Conservation (phyloP, 129 eudicot genomes). For the Centrapalus pauciflorus region DNA sequence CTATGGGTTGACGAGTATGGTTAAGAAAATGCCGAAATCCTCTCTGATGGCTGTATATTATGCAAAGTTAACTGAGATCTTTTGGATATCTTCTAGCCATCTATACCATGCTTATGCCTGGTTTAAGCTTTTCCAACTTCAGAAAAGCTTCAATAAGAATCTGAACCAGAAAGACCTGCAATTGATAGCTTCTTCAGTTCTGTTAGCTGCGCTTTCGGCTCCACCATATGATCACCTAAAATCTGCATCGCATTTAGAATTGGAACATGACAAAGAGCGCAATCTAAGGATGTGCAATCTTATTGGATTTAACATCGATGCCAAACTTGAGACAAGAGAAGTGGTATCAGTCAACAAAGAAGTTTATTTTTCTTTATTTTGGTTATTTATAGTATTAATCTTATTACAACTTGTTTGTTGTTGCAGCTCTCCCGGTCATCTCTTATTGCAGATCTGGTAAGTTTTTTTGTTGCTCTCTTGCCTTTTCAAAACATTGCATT, state of each 20-base stretch:
- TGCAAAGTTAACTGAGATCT: constrained; percentile 85
- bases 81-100: constrained; percentile 89
- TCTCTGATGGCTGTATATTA: constrained; percentile 85
- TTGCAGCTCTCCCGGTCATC: constrained; percentile 78
- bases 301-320: constrained; percentile 65
- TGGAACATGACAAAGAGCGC: constrained; percentile 78
- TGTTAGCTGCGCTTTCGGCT: constrained; percentile 82
- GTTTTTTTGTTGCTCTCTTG: neutral
- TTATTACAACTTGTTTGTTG: constrained; percentile 6
- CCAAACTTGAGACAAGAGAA: constrained; percentile 68
- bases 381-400: neutral
- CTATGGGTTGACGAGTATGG: constrained; percentile 80
- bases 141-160: constrained; percentile 84
- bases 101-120: constrained; percentile 95
- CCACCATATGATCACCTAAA: constrained; percentile 66
- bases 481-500: too few relatives aligned
- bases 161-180: constrained; percentile 89
- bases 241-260: constrained; percentile 65
- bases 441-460: constrained; percentile 67
- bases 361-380: neutral
- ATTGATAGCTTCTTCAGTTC: constrained; percentile 85
- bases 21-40: constrained; percentile 85
- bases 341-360: constrained; percentile 38
- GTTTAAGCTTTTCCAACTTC: constrained; percentile 87
- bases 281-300: constrained; percentile 69